These are phyloP conservation scores for Arachis hypogaea DNA, from an alignment of 306 rosid species.

Conservation along the genomic window DNA sequence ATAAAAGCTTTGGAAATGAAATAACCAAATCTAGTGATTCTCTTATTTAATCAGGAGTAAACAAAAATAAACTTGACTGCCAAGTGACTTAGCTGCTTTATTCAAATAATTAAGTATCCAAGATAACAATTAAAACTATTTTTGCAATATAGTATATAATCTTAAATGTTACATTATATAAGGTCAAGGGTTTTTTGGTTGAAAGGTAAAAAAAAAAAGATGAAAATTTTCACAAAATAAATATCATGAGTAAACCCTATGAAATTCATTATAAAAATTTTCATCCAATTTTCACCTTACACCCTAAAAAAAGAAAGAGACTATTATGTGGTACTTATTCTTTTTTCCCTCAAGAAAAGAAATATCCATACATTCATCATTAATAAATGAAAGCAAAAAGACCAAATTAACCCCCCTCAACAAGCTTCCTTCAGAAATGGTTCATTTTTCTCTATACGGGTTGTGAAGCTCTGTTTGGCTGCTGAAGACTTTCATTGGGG, in stretches of 20 bases:
- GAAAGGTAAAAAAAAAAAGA: too few species aligned
- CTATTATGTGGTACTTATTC: constrained; percentile 36
- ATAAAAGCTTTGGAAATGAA: too few species aligned
- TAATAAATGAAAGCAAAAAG: constrained; percentile 32
- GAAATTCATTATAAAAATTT: too few species aligned
- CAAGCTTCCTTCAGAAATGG: constrained; percentile 4
- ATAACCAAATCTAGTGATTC: background rate
- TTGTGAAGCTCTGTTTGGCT: constrained; percentile 57
- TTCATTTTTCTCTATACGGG: constrained; percentile 38
- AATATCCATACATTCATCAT: constrained; percentile 24
- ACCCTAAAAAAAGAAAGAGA: constrained; percentile 8
- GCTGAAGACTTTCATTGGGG: constrained; percentile 56
- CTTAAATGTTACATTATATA: constrained; percentile 34
- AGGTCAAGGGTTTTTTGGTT: too few species aligned
- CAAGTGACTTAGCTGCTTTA: constrained; percentile 34
- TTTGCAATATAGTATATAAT: constrained; percentile 31
- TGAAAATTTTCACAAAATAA: too few species aligned
- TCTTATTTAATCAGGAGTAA: constrained; percentile 24
- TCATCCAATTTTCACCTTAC: too few species aligned
- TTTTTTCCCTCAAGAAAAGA: constrained; percentile 16
- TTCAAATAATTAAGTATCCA: constrained; percentile 27
- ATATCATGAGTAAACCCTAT: too few species aligned
- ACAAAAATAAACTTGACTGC: constrained; percentile 29
- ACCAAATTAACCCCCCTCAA: constrained; percentile 18
- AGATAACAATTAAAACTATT: constrained; percentile 19